phyloP scores from a whole-genome alignment of 163 green algal genomes.

The Prototheca stagnorum region DNA sequence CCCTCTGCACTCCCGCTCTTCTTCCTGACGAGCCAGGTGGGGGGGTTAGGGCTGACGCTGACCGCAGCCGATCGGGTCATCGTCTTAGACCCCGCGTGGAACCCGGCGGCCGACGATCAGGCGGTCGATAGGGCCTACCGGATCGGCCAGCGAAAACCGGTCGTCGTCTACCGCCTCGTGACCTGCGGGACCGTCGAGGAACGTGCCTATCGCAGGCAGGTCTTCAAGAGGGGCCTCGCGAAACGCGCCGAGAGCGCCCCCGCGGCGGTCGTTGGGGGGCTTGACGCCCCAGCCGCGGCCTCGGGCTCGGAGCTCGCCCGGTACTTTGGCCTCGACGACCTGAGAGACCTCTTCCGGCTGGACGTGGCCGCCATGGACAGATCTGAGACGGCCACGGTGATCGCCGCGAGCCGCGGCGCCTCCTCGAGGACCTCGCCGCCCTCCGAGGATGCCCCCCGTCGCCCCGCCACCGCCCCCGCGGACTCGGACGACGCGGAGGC shows the following conservation, averaged over 20 bases:
- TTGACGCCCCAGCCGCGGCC: too few relatives aligned
- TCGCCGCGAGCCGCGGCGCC: not conserved
- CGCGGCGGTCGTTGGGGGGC: too few relatives aligned
- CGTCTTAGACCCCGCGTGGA: constrained; percentile 74
- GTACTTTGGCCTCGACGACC: constrained; percentile 58
- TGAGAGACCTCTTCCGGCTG: constrained; percentile 65
- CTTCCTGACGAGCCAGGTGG: constrained; percentile 76
- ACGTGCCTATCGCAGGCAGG: constrained; percentile 85
- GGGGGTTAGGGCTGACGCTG: constrained; percentile 84
- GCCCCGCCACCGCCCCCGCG: constrained; percentile 1
- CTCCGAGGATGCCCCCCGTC: too few relatives aligned
- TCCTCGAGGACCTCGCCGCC: not conserved
- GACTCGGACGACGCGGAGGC: too few relatives aligned
- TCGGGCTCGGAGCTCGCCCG: constrained; percentile 25
- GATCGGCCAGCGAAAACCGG: constrained; percentile 44
- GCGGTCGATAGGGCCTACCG: constrained; percentile 85
- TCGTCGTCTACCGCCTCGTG: constrained; percentile 80
- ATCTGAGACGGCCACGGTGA: not conserved
- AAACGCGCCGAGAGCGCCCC: constrained; percentile 51
- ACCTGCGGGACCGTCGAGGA: constrained; percentile 91
- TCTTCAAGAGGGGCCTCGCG: constrained; percentile 82
- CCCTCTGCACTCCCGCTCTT: constrained; percentile 84
- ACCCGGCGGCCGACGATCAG: constrained; percentile 70
- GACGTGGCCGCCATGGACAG: too few relatives aligned
- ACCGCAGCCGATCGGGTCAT: constrained; percentile 81